phyloP scores from a whole-genome alignment of 495 filamentous ascomycete species.

The Halenospora varia region DNA sequence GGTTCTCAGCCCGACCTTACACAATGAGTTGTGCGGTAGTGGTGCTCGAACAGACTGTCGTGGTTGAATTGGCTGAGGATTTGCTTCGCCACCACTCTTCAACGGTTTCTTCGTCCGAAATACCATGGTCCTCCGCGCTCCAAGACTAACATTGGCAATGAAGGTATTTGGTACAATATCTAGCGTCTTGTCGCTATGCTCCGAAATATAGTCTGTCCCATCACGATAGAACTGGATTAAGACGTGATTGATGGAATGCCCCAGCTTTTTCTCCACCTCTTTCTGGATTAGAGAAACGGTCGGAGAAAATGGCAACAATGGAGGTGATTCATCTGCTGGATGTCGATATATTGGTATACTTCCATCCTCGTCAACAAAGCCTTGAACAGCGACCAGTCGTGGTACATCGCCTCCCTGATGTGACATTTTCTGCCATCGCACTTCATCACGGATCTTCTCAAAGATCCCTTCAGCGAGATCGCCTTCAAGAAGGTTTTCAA shows the following conservation, averaged over 20 bases:
- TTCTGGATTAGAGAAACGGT: constrained; percentile 64
- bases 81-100: constrained; percentile 9
- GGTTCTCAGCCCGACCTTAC: constrained; percentile 73
- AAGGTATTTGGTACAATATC: constrained; percentile 77
- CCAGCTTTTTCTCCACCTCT: constrained; percentile 61
- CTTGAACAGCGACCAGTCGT: constrained; percentile 89
- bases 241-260: constrained; percentile 86
- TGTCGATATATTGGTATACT: constrained; percentile 90
- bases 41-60: constrained; percentile 60
- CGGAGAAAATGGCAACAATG: constrained; percentile 68
- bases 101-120: constrained; percentile 72
- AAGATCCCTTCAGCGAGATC: constrained; percentile 57
- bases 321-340: constrained; percentile 85
- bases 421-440: constrained; percentile 88
- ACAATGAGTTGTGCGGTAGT: constrained; percentile 86
- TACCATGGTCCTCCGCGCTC: constrained; percentile 86
- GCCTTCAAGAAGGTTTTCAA: constrained; percentile 59
- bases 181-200: constrained; percentile 95
- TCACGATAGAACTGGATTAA: constrained; percentile 90
- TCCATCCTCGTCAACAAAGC: constrained; percentile 63
- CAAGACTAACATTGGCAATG: constrained; percentile 91
- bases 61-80: constrained; percentile 18
- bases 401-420: constrained; percentile 91
- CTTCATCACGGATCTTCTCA: constrained; percentile 66
- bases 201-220: constrained; percentile 91